Conservation (phyloP, 495 filamentous ascomycete genomes). For the Collariella sp. region DNA sequence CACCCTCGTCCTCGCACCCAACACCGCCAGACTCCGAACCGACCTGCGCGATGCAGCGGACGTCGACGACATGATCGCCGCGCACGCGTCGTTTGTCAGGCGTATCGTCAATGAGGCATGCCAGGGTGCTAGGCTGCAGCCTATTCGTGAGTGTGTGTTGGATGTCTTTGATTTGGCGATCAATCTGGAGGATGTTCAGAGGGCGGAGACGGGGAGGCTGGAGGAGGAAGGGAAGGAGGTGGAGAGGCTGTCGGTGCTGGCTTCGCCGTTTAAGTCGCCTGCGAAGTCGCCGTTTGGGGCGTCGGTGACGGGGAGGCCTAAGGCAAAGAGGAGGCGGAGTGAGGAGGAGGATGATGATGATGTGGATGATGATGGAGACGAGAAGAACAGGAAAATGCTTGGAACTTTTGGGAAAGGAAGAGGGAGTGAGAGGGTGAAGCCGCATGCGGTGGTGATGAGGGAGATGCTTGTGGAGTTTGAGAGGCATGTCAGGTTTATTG, state of each 20-base stretch:
- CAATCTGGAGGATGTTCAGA: constrained; percentile 41
- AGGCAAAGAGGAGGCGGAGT: constrained; percentile 4
- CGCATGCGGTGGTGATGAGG: constrained; percentile 32
- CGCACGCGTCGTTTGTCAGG: constrained; percentile 55
- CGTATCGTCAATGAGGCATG: constrained; percentile 57
- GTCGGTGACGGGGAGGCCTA: background rate
- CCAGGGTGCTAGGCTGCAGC: constrained; percentile 52
- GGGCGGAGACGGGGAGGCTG: constrained; percentile 30
- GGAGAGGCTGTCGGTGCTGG: constrained; percentile 24
- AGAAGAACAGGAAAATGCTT: background rate
- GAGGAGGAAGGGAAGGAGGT: constrained; percentile 35
- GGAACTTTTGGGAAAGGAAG: background rate
- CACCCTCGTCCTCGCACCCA: constrained; percentile 56
- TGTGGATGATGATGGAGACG: constrained; percentile 29
- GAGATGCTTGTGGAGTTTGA: constrained; percentile 43
- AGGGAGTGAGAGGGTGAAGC: constrained; percentile 14
- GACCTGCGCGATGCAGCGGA: constrained; percentile 55
- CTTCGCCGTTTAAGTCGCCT: constrained; percentile 19
- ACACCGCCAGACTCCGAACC: constrained; percentile 42
- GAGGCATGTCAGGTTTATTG: constrained; percentile 45
- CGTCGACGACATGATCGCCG: constrained; percentile 70
- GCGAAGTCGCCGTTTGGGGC: background rate
- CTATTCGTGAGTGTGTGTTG: constrained; percentile 57
- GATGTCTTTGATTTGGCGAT: constrained; percentile 53
- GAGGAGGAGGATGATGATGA: constrained; percentile 26